Conservation (phyloP, 495 filamentous ascomycete species). For the Lentithecium fluviatile region DNA sequence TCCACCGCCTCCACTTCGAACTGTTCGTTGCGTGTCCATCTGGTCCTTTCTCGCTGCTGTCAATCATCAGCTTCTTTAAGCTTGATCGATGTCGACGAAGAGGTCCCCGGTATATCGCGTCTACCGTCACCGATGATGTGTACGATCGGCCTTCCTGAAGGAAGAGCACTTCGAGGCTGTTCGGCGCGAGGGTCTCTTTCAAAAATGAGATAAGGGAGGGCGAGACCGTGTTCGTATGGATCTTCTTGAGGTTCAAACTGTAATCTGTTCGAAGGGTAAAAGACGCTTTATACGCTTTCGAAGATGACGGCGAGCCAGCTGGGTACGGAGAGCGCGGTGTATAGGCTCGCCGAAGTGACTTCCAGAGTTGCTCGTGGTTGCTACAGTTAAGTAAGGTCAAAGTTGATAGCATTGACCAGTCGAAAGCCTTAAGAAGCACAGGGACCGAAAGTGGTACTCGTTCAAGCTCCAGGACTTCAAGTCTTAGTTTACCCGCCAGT, state of each 20-base stretch:
- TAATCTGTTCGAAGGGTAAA: slow-evolving; percentile 53
- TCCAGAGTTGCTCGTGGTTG: slow-evolving; percentile 79
- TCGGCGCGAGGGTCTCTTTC: slow-evolving; percentile 79
- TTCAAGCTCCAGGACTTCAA: slow-evolving; percentile 80
- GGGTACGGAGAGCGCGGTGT: slow-evolving; percentile 52
- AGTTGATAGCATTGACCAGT: slow-evolving; percentile 75
- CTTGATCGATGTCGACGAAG: slow-evolving; percentile 71
- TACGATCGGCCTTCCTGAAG: slow-evolving; percentile 69
- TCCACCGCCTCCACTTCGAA: slow-evolving; percentile 69
- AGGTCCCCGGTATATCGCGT: slow-evolving; percentile 71
- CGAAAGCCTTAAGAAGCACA: slow-evolving; percentile 67
- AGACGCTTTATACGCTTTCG: slow-evolving; percentile 36
- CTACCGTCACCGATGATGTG: slow-evolving; percentile 61
- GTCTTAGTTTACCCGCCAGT: slow-evolving; percentile 54
- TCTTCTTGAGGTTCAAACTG: slow-evolving; percentile 68
- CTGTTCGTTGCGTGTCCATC: slow-evolving; percentile 43
- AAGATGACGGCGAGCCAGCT: slow-evolving; percentile 27
- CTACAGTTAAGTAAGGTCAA: slow-evolving; percentile 80
- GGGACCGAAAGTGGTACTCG: slow-evolving; percentile 71
- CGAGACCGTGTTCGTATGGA: slow-evolving; percentile 83
- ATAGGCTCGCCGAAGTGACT: slow-evolving; percentile 69
- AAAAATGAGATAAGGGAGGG: slow-evolving; percentile 75
- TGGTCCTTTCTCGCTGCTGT: slow-evolving; percentile 57
- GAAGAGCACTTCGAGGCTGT: slow-evolving; percentile 80
- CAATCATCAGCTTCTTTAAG: slow-evolving; percentile 74